Base-by-base conservation (phyloP, 495 filamentous ascomycete genomes). In the Gamarada debralockiae region DNA sequence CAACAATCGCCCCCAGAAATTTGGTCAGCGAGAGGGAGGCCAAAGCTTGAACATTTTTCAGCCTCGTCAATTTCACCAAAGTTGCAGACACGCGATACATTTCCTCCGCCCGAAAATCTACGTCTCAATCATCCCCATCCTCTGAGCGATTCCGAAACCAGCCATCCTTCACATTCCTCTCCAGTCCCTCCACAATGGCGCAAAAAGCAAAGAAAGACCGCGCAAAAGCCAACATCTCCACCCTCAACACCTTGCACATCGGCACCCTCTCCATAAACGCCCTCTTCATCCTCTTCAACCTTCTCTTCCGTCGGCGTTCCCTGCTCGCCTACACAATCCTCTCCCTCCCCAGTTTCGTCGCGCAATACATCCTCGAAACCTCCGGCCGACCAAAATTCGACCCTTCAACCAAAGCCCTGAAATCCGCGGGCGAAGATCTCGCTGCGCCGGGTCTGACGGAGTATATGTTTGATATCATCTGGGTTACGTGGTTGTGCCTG, bases 381-480 rank as follows among this genome's bases (percentile, higher is more conserved):
- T 78, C 89, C 7, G 88, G 87, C 0, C 87, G 93, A 6, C 93
- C 93, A 8, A 80, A 69, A 45, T 90, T 84, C 67, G 77, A 77
- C 45, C 46, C 77, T 3, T 60, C 60, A 12, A 84, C 82, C 61
- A 82, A 81, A n/a, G 80, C 82, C 2, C 71, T 97, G 37, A 81
- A 81, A 56, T 80, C 75, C 13, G 74, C 85, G 0, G 93, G 93
- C 15, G 92, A 97, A 66, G 93, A 97, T 66, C 77, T 98, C 21
- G 84, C 88, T 23, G 89, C 90, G 0, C 80, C 86, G 22, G 93
- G 93, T 0, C 71, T 98, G 68, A 97, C 91, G 7, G 93, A 98
- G 69, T 98, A 92, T 70, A 88, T 97, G 86, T 97, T 92, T 78
- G 93, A 98, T 72, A 77, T 96, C 22, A 73, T 97, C 29, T 97